Conservation (phyloP, 352 stramenopile genomes). For the Globisporangium splendens region DNA sequence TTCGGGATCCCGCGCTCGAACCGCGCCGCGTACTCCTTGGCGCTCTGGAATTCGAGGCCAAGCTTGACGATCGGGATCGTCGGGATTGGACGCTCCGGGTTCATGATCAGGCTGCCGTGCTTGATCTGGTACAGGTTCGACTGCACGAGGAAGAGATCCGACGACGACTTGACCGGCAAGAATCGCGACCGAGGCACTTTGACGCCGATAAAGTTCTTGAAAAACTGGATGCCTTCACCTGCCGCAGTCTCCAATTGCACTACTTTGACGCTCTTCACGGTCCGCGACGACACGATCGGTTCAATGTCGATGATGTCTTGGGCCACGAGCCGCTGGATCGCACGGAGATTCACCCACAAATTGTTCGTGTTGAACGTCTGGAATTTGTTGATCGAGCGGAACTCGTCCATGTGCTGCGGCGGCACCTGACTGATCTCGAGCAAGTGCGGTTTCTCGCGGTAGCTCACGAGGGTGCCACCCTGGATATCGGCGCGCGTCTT, state of each 20-base stretch:
- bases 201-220: constrained; percentile 96
- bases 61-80: constrained; percentile 93
- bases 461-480: constrained; percentile 88
- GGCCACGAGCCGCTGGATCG: constrained; percentile 95
- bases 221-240: constrained; percentile 98
- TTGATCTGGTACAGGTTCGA: constrained; percentile 93
- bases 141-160: constrained; percentile 95
- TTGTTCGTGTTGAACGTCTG: constrained; percentile 99
- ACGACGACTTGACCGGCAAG: constrained; percentile 98
- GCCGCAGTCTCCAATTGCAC: constrained; percentile 96
- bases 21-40: constrained; percentile 83
- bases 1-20: constrained; percentile 90
- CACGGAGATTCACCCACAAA: constrained; percentile 97
- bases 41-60: constrained; percentile 87
- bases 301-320: constrained; percentile 98
- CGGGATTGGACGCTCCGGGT: constrained; percentile 66
- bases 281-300: constrained; percentile 90
- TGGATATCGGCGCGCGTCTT: constrained; percentile 91
- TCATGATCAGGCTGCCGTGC: constrained; percentile 90
- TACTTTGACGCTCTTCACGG: constrained; percentile 93
- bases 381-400: constrained; percentile 94
- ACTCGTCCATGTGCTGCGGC: constrained; percentile 92
- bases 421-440: constrained; percentile 97
- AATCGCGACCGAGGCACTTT: constrained; percentile 96
- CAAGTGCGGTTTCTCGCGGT: constrained; percentile 93